Base-by-base conservation (phyloP, 257 asterid genomes). In the Capsicum baccatum region DNA sequence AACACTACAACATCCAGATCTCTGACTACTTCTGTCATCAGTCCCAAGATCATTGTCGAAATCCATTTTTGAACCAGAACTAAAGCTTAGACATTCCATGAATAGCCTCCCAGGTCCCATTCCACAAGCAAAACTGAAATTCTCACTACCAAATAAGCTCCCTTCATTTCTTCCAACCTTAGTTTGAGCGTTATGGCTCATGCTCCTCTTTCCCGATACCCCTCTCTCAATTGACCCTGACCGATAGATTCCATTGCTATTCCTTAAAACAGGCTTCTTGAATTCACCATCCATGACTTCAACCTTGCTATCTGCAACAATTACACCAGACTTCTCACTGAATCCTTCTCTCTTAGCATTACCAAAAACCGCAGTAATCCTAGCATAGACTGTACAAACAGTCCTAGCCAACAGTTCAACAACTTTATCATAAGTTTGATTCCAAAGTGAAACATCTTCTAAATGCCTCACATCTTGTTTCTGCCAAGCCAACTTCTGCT, bases 401-500 rank as follows among this genome's bases (percentile, higher is more conserved):
- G 97, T 94, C 89, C 98, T 92, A 0, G 94, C 97, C 87, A 97
- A 85, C 52, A 95, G 85, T 87, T 95, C 99, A 9, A 93, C 93
- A n/a, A 91, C 91, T 90, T 94, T 95, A 87, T 97, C 97, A 60
- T 91, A 91, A 8, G 96, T 91, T 86, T 88, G 96, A 85, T 94
- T 95, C 99, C 99, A 97, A 4, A 97, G 87, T 0, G 99, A 97
- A 59, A 89, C 91, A 39, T 95, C 93, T 87, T 94, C 93, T 92
- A 95, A 91, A 89, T 93, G 97, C 84, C 86, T 93, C 80, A 97
- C 97, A 81, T 94, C 97, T 81, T 97, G 97, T 83, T 87, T 92
- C 92, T 97, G 98, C 99, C 97, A 94, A 35, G 85, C 84, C 85
- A 97, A 55, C 88, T 97, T 97, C 91, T 93, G 99, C 91, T 95